phyloP scores from a whole-genome alignment of 345 rosid genomes.

The thale cress (Arabidopsis thaliana) region TAIR10.1 NC_003074.8:22153501-22154000 shows the following conservation, averaged over 20 bases:
- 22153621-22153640: neutral
- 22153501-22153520: constrained; percentile 89
- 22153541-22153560: constrained; percentile 92
- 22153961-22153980: constrained; percentile 58
- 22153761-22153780: constrained; percentile 5
- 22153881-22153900: constrained; percentile 68
- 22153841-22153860: constrained; percentile 93
- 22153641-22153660: neutral
- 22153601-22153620: constrained; percentile 63
- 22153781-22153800: constrained; percentile 2
- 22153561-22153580: constrained; percentile 97
- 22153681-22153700: constrained; percentile 1
- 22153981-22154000: constrained; percentile 85
- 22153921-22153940: constrained; percentile 71
- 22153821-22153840: constrained; percentile 99
- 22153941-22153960: constrained; percentile 67
- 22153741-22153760: neutral
- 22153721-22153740: neutral
- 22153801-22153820: constrained; percentile 55
- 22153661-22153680: neutral
- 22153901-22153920: constrained; percentile 68
- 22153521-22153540: constrained; percentile 80
- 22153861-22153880: constrained; percentile 92
- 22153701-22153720: neutral
- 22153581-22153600: constrained; percentile 79